Evolutionary conservation across 73 alveolate genomes (phyloP).

Genomic region (Tetrahymena elliotti): DNA sequence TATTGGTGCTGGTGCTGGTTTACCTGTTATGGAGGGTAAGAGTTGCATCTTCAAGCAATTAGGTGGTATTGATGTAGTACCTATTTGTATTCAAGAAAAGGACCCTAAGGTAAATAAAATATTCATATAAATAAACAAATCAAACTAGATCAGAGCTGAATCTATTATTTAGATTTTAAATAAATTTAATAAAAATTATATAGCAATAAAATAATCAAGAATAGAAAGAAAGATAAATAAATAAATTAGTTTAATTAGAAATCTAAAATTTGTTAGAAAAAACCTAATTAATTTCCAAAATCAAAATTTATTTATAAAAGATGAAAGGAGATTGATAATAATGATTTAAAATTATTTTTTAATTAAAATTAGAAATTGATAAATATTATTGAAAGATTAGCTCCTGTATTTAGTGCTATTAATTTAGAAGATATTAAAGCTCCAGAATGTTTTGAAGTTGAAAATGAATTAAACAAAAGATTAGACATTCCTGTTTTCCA

Average conservation of each 20-base stretch:
- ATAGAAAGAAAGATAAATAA: too few relatives aligned
- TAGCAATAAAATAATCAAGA: too few relatives aligned
- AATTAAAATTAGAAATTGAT: conserved; percentile 17
- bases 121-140: background rate
- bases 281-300: too few relatives aligned
- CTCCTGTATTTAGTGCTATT: conserved; percentile 70
- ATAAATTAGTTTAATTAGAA: too few relatives aligned
- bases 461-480: conserved; percentile 47
- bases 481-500: conserved; percentile 74
- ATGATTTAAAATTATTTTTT: background rate
- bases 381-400: conserved; percentile 39
- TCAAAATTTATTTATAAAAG: too few relatives aligned
- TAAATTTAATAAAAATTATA: too few relatives aligned
- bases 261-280: too few relatives aligned
- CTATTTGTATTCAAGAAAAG: conserved; percentile 56
- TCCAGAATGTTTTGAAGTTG: conserved; percentile 73
- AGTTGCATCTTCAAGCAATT: conserved; percentile 64
- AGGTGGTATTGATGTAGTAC: conserved; percentile 62
- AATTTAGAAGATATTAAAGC: conserved; percentile 80
- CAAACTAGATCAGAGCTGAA: too few relatives aligned
- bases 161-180: background rate
- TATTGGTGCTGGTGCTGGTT: conserved; percentile 76
- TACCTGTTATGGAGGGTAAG: conserved; percentile 87
- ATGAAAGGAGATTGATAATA: too few relatives aligned
- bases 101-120: conserved; percentile 39